Evolutionary conservation across 176 grass and related monocot genomes (phyloP), one percentile per base, ranked within the genome.

Genomic region (Avena sativa): DNA sequence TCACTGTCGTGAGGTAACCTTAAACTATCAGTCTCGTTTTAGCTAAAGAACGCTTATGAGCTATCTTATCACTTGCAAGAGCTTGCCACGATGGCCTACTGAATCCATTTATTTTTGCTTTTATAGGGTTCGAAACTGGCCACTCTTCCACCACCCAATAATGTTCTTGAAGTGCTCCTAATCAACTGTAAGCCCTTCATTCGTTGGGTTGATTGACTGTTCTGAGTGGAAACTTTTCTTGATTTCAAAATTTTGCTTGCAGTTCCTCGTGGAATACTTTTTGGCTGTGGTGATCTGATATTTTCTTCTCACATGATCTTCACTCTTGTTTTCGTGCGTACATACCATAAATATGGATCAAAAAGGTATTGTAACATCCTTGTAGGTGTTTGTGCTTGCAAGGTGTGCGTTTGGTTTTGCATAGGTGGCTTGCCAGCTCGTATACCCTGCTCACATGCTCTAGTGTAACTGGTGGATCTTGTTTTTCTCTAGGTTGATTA

Each of bases 221-320:
- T 79, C 2, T 25, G n/a, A 40, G 59, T 89, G 2, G 23, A 84
- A 72, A 48, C 0, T 51, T 80, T 19, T 75, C 17, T 82, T 89
- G 47, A 77, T 69, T 58, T 76, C 52, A 40, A 15, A 76, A 65
- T 82, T 17, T 85, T 80, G 16, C 25, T 89, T 92, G 82, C 92
- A 99, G 97, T 99, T 94, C 97, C 97, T 49, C 92, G 78, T 26
- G 97, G 97, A 94, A 81, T 96, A 59, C 53, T 94, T 80, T 99
- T 93, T 74, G 94, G 97, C 47, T 99, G 97, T 87, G 97, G 94
- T 65, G 97, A 99, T 80, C 84, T 99, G 67, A 99, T 99, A 84
- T 99, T 99, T 94, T 99, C 97, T 32, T 99, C 97, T 71, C 97
- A 96, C 80, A 94, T 99, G 97, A 99, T 99, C 73, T 99, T 99